Evolutionary conservation across 305 asterid species (phyloP).

Genomic region (Solanum hybrid): DNA sequence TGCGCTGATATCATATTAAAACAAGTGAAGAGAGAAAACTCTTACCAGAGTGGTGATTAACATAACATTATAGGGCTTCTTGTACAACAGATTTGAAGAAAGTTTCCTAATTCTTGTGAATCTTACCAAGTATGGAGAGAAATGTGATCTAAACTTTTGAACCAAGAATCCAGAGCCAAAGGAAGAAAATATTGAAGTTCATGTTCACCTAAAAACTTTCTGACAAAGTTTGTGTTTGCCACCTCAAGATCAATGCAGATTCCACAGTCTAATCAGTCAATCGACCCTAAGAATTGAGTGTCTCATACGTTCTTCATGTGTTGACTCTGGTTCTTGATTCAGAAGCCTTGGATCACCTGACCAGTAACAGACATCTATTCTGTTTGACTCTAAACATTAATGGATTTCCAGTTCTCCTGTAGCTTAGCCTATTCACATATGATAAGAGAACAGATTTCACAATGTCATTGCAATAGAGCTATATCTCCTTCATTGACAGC

Average conservation of each 20-base stretch:
- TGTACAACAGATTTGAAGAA: background rate
- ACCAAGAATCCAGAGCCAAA: background rate
- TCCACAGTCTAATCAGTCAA: background rate
- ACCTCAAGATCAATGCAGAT: background rate
- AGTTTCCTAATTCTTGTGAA: background rate
- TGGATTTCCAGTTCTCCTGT: background rate
- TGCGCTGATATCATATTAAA: background rate
- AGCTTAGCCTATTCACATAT: background rate
- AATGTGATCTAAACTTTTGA: background rate
- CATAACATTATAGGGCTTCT: background rate
- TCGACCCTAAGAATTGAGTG: background rate
- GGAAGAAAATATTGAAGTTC: background rate
- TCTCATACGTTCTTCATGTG: background rate
- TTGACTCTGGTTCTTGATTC: background rate
- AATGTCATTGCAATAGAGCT: background rate
- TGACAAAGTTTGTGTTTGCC: background rate
- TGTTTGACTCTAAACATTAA: background rate
- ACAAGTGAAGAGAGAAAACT: background rate
- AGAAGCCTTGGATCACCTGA: background rate
- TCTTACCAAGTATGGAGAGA: background rate
- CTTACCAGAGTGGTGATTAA: background rate
- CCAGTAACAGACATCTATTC: background rate
- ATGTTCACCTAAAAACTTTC: background rate
- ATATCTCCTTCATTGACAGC: background rate
- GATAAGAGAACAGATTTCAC: background rate